A percentile compares a stretch with the other conserved stretches of the same genome.
Evolutionary conservation across 352 stramenopile genomes (phyloP).

Genomic region (Globisporangium polare): DNA sequence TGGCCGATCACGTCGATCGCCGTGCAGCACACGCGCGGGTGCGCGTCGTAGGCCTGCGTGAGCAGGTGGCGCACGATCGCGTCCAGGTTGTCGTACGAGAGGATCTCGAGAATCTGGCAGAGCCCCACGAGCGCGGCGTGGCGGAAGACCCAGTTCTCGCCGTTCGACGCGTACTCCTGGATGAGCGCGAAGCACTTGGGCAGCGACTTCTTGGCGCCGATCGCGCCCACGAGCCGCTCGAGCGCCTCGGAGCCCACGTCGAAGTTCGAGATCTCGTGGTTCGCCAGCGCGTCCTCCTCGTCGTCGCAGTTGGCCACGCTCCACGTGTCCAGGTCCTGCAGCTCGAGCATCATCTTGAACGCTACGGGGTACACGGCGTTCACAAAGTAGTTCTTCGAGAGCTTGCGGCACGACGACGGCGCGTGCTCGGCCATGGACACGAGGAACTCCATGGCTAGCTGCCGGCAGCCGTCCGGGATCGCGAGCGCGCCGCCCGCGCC

Average conservation of each 20-base stretch:
- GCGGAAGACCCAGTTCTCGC: constrained; percentile 68
- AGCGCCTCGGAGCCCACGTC: constrained; percentile 81
- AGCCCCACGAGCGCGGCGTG: constrained; percentile 76
- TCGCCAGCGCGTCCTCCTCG: constrained; percentile 45
- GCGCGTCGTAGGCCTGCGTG: constrained; percentile 55
- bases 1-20: constrained; percentile 84
- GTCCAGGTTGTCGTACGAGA: constrained; percentile 59
- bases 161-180: constrained; percentile 58
- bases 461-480: constrained; percentile 64
- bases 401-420: constrained; percentile 47
- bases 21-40: constrained; percentile 79
- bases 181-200: constrained; percentile 76
- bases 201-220: constrained; percentile 69
- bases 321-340: constrained; percentile 72
- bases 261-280: constrained; percentile 84
- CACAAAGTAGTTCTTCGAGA: constrained; percentile 79
- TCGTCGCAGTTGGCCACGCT: constrained; percentile 66
- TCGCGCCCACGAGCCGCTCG: constrained; percentile 57
- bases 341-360: constrained; percentile 85
- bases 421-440: constrained; percentile 76
- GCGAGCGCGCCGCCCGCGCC: constrained; percentile 4
- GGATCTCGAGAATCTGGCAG: constrained; percentile 79
- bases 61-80: constrained; percentile 68
- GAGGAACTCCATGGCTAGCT: constrained; percentile 84
- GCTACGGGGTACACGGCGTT: constrained; percentile 63